These are phyloP conservation scores for Fusarium tuaranense DNA, from an alignment of 2,329 filamentous ascomycete genomes.

Conservation along the genomic window DNA sequence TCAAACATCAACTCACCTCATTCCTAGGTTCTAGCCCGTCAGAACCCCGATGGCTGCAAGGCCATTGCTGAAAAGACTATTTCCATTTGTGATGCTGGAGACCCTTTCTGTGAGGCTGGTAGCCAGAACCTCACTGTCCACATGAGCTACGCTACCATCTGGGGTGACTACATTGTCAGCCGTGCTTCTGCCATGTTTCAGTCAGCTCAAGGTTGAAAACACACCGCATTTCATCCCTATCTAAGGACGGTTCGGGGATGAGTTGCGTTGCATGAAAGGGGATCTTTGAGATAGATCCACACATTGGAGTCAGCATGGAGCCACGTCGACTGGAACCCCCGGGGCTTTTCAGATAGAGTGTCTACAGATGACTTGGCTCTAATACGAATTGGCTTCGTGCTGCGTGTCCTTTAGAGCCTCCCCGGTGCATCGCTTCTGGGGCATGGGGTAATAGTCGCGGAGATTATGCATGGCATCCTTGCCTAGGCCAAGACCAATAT, in stretches of 20 bases:
- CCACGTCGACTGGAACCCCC: neutral
- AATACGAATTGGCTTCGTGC: neutral
- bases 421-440: neutral
- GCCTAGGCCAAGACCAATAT: neutral
- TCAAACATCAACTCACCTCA: neutral
- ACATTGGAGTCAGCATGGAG: neutral
- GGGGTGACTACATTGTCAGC: constrained; percentile 44
- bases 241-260: neutral
- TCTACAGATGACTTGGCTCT: neutral
- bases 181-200: constrained; percentile 43
- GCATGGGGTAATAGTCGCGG: neutral
- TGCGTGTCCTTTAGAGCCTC: neutral
- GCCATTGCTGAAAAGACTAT: constrained; percentile 19
- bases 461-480: neutral
- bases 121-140: constrained; percentile 25
- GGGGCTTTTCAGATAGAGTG: neutral
- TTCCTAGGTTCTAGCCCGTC: constrained; percentile 26
- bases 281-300: neutral
- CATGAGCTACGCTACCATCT: constrained; percentile 28
- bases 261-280: neutral
- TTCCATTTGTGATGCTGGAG: constrained; percentile 34
- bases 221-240: neutral
- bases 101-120: constrained; percentile 32
- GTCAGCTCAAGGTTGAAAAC: neutral
- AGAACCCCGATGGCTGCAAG: constrained; percentile 16